Evolutionary conservation across 306 rosid species (phyloP), one percentile per base, ranked within the genome.

Genomic region (Vigna radiata): DNA sequence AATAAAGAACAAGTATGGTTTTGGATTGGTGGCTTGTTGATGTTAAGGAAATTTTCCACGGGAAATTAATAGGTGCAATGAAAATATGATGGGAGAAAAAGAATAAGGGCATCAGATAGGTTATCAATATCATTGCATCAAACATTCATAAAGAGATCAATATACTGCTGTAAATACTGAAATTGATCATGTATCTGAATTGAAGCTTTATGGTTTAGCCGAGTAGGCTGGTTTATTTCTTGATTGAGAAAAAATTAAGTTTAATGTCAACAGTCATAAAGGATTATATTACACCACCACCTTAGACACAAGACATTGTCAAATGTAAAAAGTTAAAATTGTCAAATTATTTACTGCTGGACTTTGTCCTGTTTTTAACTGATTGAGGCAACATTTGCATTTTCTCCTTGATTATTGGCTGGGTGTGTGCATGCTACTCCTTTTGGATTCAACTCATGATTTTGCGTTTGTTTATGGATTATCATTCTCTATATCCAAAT

Each of bases 351-450:
- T 25, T n/a, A n/a, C n/a, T 25, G 27, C 27, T 25, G 72, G 58
- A 31, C 64, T 16, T 37, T 61, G 13, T 68, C 23, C 29, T 5
- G 18, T 64, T 49, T 49, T 58, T 65, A 54, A 55, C 56, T 9
- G 7, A 36, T 75, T 79, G 70, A 50, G 82, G 49, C 39, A 68
- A 29, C 52, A 65, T n/a, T 11, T 66, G 13, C 50, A 27, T 73
- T 55, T 39, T 63, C 14, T 63, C 54, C 50, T 61, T 36, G 59
- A 21, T 31, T 52, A 67, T 46, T 41, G 17, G 13, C 53, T 67
- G 54, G 60, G 39, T 37, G 48, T 72, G 64, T 72, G 64, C 48
- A 21, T 21, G 0, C 43, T 85, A 72, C 78, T 73, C 6, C 67
- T 27, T 36, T 64, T 36, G 44, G 17, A 25, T 17, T 73, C 13